These are phyloP conservation scores for Hericium alpestre DNA, from an alignment of 768 basidiomycete genomes.

Conservation along the genomic window DNA sequence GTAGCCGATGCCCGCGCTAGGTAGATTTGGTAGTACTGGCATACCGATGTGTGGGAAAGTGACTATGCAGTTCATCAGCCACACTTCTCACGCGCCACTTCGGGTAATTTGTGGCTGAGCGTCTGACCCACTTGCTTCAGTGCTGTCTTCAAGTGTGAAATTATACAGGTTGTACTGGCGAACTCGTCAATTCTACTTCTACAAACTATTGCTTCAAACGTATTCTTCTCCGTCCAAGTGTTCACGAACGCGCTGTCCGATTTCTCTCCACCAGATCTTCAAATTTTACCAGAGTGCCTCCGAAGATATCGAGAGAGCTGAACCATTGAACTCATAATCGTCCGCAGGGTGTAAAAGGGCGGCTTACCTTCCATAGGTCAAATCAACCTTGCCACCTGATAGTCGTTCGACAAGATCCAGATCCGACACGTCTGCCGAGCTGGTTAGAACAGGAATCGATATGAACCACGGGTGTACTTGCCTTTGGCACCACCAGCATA, in stretches of 20 bases:
- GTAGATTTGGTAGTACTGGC: constrained; percentile 16
- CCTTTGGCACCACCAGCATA: constrained; percentile 96
- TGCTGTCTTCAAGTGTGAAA: no score
- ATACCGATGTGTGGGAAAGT: constrained; percentile 18
- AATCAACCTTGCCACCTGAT: constrained; percentile 73
- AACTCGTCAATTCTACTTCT: no score
- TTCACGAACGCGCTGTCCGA: neutral
- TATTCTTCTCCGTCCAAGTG: neutral
- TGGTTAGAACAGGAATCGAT: neutral
- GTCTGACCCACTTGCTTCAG: no score
- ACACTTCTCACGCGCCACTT: constrained; percentile 24
- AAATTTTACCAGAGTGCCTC: constrained; percentile 53
- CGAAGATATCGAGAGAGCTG: constrained; percentile 63
- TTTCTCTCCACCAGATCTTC: constrained; percentile 34
- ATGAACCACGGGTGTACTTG: neutral
- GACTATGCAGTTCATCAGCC: constrained; percentile 35
- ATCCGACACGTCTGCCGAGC: constrained; percentile 58
- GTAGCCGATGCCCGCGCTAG: constrained; percentile 16
- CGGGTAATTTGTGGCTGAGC: neutral
- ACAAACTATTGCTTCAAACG: neutral
- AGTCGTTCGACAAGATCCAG: constrained; percentile 70
- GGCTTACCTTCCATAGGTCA: constrained; percentile 73
- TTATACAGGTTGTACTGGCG: no score
- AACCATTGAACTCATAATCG: neutral
- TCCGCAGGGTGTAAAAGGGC: neutral